Conservation (phyloP, 2,329 filamentous ascomycete species). For the Paraconiothyrium sp. region DNA sequence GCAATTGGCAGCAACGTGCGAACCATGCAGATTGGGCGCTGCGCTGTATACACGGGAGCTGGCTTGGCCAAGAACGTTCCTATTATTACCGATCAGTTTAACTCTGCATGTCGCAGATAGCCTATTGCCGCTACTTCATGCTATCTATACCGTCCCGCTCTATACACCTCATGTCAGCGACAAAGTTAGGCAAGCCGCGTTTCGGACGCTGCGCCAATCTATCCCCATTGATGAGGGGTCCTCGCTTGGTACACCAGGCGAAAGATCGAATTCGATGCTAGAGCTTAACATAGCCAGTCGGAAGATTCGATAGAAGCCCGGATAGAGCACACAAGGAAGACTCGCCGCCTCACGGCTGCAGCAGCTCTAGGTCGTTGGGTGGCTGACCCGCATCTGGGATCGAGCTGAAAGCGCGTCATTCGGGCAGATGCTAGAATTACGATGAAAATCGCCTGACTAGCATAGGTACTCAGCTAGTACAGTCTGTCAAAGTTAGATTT, state of each 20-base stretch:
- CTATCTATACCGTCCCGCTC: not conserved
- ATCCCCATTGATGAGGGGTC: not conserved
- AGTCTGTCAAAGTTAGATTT: not conserved
- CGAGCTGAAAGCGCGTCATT: slow-evolving; percentile 1
- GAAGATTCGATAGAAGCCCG: not conserved
- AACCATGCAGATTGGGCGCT: slow-evolving; percentile 1
- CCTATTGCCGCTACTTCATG: slow-evolving; percentile 2
- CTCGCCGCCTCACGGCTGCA: not conserved
- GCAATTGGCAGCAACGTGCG: not conserved
- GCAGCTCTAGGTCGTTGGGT: slow-evolving; percentile 1
- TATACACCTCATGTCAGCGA: not conserved
- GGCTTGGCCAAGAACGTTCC: not conserved
- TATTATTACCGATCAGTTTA: not conserved
- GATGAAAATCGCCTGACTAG: not conserved
- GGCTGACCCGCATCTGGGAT: slow-evolving; percentile 3
- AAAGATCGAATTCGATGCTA: not conserved
- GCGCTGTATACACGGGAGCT: not conserved
- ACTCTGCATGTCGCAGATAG: slow-evolving; percentile 7
- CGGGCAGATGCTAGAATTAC: not conserved
- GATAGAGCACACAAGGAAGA: slow-evolving; percentile 1
- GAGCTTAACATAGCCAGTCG: not conserved
- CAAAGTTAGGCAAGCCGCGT: not conserved
- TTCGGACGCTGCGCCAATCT: slow-evolving; percentile 8
- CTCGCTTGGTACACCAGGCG: slow-evolving; percentile 6
- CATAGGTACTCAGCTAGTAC: not conserved